Percentiles rank a stretch among this genome's conserved stretches.
Conservation (phyloP, 805 yeast species). For the Metschnikowia koreensis region DNA sequence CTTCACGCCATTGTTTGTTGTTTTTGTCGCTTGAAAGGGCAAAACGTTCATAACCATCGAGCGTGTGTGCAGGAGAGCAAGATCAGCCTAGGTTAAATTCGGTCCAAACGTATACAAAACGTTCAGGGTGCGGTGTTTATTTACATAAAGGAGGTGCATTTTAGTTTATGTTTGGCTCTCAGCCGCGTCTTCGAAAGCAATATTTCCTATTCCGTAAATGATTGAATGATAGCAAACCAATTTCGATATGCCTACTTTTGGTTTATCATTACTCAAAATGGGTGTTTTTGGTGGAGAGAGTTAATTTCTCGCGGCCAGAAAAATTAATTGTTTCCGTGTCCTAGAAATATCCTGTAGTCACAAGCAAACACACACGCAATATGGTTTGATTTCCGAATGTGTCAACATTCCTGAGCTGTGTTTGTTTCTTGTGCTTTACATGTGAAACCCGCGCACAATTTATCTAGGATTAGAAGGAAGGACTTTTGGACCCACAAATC, state of each 20-base stretch:
- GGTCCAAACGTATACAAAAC: slow-evolving; percentile 14
- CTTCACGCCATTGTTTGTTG: slow-evolving; percentile 7
- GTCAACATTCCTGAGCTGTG: neutral
- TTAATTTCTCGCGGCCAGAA: too few species aligned
- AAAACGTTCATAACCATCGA: neutral
- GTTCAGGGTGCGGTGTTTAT: neutral
- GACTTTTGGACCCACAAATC: neutral
- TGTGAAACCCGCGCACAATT: neutral
- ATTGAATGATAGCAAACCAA: neutral
- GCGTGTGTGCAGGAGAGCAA: slow-evolving; percentile 1
- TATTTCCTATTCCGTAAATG: neutral
- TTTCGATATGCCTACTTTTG: neutral
- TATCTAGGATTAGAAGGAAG: neutral
- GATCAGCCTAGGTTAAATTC: slow-evolving; percentile 2
- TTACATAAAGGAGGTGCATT: neutral
- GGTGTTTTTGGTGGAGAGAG: neutral
- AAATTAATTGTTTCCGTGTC: too few species aligned
- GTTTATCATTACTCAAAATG: neutral
- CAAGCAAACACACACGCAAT: too few species aligned
- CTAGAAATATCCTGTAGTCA: too few species aligned
- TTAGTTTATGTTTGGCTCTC: neutral
- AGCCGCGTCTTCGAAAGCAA: neutral
- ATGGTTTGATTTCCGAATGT: neutral
- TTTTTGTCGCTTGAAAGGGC: slow-evolving; percentile 5
- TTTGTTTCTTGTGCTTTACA: neutral